Evolutionary conservation across 192 early-diverging fungal genomes (phyloP).

Genomic region (Radiomyces spectabilis): DNA sequence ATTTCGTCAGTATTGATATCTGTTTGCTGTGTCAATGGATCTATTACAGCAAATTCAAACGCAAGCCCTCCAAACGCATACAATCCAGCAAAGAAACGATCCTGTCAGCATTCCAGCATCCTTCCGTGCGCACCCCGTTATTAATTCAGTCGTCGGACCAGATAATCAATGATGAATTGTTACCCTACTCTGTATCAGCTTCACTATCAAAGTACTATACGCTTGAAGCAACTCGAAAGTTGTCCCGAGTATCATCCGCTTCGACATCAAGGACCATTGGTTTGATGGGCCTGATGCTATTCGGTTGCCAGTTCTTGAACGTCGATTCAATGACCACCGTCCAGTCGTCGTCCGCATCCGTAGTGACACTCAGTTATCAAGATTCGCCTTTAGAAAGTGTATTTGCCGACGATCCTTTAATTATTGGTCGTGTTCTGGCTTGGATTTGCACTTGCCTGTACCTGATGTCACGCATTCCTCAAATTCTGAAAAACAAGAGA

Average conservation of each 20-base stretch:
- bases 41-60: constrained; percentile 14
- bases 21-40: constrained; percentile 18
- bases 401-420: background rate
- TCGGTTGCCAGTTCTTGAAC: no score
- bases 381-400: no score
- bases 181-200: constrained; percentile 21
- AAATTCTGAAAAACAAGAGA: constrained; percentile 59
- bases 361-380: no score
- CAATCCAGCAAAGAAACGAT: background rate
- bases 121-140: constrained; percentile 12
- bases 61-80: background rate
- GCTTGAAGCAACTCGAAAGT: background rate
- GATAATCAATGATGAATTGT: constrained; percentile 7
- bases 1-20: constrained; percentile 18
- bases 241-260: background rate
- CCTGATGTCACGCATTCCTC: constrained; percentile 65
- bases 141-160: background rate
- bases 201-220: constrained; percentile 26
- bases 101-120: constrained; percentile 16
- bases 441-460: constrained; percentile 63
- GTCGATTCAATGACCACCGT: no score
- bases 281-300: no score
- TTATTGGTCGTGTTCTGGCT: constrained; percentile 52
- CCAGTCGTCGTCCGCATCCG: no score
- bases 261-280: no score